Evolutionary conservation across 2,329 filamentous ascomycete genomes (phyloP), one percentile per base, ranked within the genome.

Genomic region (Dactylellina sp.): DNA sequence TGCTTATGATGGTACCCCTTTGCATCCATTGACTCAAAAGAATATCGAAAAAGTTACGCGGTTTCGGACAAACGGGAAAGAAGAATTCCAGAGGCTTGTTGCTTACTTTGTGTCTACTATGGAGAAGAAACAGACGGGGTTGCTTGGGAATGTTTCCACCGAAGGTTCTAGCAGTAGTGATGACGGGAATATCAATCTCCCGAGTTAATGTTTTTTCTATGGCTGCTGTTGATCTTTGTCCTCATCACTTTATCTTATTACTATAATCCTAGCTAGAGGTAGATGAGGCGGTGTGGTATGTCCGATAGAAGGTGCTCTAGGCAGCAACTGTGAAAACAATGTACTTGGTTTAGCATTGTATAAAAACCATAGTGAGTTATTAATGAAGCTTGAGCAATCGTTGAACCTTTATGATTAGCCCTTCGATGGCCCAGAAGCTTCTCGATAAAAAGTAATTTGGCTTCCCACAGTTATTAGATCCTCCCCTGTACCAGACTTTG

Each of bases 11-110:
- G 85, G 88, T 40, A 84, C 86, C 57, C 80, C 83, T 1, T 83
- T 91, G 78, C 90, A 88, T 77, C 86, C 91, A 32, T 84, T 95
- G 78, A 97, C 94, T 35, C 83, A 84, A 65, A 85, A 86, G 79
- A 98, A 98, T 83, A 85, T 94, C 49, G 84, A 85, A 76, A 98
- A 98, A 83, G 92, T 96, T 61, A 95, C 92, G 70, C 83, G 85
- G 75, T 96, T 87, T 83, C 86, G 93, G 75, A 82, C 86, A 75
- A 82, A 86, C 64, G 92, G 92, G 37, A 83, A 89, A 78, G 81
- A 85, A 64, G 87, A 86, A 25, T 86, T 98, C 77, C 89, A 95
- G 78, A 80, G 83, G 11, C 86, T 89, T 85, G 87, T 90, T 5
- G 78, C 82, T 24, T 74, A 74, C 44, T 74, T 74, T 49, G 25